Evolutionary conservation across 345 rosid genomes (phyloP).

Genomic region (Cardamine occulta): DNA sequence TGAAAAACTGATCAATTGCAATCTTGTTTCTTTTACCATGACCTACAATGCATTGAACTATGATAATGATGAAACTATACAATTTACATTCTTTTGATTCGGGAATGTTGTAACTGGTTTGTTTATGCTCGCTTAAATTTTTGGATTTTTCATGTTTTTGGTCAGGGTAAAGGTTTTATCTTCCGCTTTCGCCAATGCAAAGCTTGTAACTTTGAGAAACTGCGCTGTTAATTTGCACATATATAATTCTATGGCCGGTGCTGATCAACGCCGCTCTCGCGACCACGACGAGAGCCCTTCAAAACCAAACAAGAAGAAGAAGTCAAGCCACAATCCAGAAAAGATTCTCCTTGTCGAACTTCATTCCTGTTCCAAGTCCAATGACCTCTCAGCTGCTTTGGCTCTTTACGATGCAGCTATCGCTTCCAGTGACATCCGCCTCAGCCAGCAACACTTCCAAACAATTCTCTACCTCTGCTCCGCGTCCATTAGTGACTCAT

Average conservation of each 20-base stretch:
- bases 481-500: constrained; percentile 27
- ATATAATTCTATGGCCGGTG: constrained; percentile 43
- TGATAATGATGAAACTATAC: not conserved
- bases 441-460: constrained; percentile 67
- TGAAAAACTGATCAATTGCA: not conserved
- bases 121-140: not conserved
- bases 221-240: not conserved
- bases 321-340: constrained; percentile 53
- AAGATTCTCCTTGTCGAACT: constrained; percentile 59
- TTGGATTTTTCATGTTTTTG: not conserved
- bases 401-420: constrained; percentile 64
- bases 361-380: constrained; percentile 64
- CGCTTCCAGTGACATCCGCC: constrained; percentile 44
- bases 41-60: not conserved
- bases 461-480: constrained; percentile 77
- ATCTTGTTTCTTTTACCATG: not conserved
- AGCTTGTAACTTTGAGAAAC: constrained; percentile 31
- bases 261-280: constrained; percentile 25
- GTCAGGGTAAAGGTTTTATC: constrained; percentile 30
- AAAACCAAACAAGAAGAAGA: constrained; percentile 52
- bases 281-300: constrained; percentile 31
- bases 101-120: not conserved
- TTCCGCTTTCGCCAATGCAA: constrained; percentile 16
- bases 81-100: not conserved
- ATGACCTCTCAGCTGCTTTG: constrained; percentile 67